Evolutionary conservation across 306 rosid species (phyloP).

Genomic region (Citrullus mucosospermus): DNA sequence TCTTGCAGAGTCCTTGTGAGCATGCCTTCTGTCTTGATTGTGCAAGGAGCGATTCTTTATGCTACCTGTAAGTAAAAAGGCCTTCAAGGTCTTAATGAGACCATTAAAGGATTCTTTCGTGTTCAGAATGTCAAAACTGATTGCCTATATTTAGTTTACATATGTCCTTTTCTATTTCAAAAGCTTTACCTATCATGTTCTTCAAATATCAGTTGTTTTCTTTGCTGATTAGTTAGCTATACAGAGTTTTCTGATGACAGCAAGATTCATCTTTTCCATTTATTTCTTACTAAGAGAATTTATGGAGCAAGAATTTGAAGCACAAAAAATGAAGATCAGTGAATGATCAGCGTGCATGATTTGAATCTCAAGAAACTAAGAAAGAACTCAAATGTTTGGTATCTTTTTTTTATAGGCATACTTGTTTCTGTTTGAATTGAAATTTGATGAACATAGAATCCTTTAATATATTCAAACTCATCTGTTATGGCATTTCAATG

Average conservation of each 20-base stretch:
- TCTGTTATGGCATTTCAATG: background rate
- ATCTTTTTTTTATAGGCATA: background rate
- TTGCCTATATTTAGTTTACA: background rate
- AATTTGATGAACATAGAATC: background rate
- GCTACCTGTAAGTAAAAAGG: slow-evolving; percentile 75
- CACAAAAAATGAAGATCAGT: background rate
- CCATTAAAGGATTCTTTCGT: background rate
- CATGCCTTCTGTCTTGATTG: slow-evolving; percentile 96
- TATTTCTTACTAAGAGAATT: background rate
- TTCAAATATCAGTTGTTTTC: background rate
- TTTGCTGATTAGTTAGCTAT: background rate
- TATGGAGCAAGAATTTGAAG: background rate
- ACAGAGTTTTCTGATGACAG: background rate
- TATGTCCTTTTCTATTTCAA: background rate
- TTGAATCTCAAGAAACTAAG: background rate
- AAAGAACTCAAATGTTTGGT: background rate
- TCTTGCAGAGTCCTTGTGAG: slow-evolving; percentile 96
- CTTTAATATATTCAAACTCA: background rate
- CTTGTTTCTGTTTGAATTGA: background rate
- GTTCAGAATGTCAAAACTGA: background rate
- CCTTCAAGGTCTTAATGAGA: background rate
- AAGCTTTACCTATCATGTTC: background rate
- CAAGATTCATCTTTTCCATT: background rate
- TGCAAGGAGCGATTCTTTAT: slow-evolving; percentile 85
- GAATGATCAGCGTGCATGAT: background rate